Percentiles rank a stretch among this genome's conserved stretches.
These are phyloP conservation scores for Penicillium expansum DNA, from an alignment of 2,329 filamentous ascomycete genomes.

Conservation along the genomic window DNA sequence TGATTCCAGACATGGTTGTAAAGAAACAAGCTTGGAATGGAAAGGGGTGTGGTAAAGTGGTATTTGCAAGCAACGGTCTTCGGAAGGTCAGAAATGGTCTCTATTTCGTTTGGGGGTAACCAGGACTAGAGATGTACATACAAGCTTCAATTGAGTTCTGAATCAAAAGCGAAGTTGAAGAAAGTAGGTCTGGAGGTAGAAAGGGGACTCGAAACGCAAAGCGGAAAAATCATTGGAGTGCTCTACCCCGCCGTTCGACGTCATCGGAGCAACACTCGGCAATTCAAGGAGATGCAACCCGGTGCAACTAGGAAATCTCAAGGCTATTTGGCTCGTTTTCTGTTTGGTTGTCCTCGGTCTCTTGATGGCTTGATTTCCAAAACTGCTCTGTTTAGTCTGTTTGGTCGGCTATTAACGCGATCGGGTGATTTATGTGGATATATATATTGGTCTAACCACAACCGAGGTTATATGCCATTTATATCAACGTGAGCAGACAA, in stretches of 20 bases:
- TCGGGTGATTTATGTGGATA: background rate
- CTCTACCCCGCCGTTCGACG: conserved; percentile 20
- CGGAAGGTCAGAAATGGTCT: conserved; percentile 23
- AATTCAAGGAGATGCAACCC: conserved; percentile 4
- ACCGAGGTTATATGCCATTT: background rate
- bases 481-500: background rate
- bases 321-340: background rate
- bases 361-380: background rate
- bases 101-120: background rate
- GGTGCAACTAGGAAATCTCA: background rate
- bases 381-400: background rate
- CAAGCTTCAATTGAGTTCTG: background rate
- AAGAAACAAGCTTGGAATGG: conserved; percentile 20
- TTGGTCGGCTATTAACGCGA: background rate
- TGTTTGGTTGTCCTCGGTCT: too few relatives aligned
- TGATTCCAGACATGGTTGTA: conserved; percentile 40
- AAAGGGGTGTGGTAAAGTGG: conserved; percentile 8
- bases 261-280: conserved; percentile 21
- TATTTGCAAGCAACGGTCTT: conserved; percentile 20
- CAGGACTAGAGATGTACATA: background rate
- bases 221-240: background rate
- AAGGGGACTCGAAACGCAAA: background rate
- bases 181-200: background rate
- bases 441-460: background rate
- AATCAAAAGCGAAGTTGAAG: background rate